phyloP scores from a whole-genome alignment of 495 filamentous ascomycete species.

The Saxophila tyrrhenica region DNA sequence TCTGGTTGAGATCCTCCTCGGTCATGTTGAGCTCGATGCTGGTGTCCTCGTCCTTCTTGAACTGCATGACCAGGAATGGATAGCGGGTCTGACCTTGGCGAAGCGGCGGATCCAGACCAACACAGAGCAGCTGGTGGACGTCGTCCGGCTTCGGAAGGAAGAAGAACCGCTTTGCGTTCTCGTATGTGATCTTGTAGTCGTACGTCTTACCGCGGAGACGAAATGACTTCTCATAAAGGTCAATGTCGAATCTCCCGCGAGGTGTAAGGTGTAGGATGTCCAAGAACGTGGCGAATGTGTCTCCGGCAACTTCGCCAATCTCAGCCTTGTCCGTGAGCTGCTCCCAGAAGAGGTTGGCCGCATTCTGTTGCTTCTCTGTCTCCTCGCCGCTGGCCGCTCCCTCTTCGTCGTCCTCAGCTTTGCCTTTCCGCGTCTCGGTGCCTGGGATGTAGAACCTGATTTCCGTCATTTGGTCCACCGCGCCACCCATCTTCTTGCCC shows the following conservation, averaged over 20 bases:
- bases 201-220: constrained; percentile 97
- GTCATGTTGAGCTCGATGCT: constrained; percentile 94
- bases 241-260: constrained; percentile 98
- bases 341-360: constrained; percentile 91
- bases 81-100: constrained; percentile 97
- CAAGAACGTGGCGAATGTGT: constrained; percentile 93
- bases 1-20: constrained; percentile 63
- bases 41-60: constrained; percentile 96
- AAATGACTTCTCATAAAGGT: constrained; percentile 98
- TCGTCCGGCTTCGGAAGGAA: constrained; percentile 96
- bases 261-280: constrained; percentile 96
- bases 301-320: constrained; percentile 95
- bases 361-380: constrained; percentile 77
- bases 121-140: constrained; percentile 82
- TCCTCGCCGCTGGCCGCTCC: constrained; percentile 44
- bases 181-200: constrained; percentile 99
- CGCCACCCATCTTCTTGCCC: constrained; percentile 79
- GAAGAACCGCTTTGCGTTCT: constrained; percentile 97
- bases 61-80: constrained; percentile 98
- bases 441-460: constrained; percentile 99
- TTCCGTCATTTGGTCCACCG: constrained; percentile 86
- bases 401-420: constrained; percentile 39
- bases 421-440: constrained; percentile 73
- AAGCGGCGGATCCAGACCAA: constrained; percentile 90
- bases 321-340: constrained; percentile 97